These are phyloP conservation scores for Trichocomaceae sp. DNA, from an alignment of 2,329 filamentous ascomycete genomes.

Conservation along the genomic window DNA sequence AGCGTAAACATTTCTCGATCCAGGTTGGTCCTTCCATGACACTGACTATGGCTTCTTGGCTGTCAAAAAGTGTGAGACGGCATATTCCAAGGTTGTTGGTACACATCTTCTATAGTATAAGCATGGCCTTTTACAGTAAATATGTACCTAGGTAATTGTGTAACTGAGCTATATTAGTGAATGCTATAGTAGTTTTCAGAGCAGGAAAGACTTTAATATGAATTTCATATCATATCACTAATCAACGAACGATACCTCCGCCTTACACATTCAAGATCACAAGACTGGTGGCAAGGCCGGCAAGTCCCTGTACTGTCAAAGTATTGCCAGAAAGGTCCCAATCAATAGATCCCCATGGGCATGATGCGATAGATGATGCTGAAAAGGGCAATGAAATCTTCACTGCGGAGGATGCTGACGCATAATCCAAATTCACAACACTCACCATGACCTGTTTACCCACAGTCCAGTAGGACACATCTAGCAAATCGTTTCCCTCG, in stretches of 20 bases:
- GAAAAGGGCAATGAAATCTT: conserved; percentile 5
- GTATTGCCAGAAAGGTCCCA: conserved; percentile 5
- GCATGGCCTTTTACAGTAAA: background rate
- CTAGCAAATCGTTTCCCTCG: background rate
- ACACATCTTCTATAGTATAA: background rate
- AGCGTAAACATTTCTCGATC: no score
- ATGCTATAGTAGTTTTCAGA: no score
- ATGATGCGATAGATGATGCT: conserved; percentile 1
- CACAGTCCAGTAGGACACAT: conserved; percentile 11
- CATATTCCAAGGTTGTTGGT: background rate
- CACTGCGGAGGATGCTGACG: background rate
- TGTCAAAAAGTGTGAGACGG: background rate
- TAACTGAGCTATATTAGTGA: no score
- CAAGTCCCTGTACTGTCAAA: conserved; percentile 1
- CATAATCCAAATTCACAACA: conserved; percentile 10
- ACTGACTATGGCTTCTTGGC: no score
- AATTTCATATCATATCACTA: background rate
- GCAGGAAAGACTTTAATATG: no score
- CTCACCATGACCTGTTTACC: conserved; percentile 8
- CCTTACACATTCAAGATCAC: conserved; percentile 4
- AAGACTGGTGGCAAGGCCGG: conserved; percentile 9
- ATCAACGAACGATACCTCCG: background rate
- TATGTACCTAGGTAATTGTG: background rate
- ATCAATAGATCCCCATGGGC: conserved; percentile 7
- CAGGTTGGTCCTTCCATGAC: no score